These are phyloP conservation scores for Priceomyces melissophilus DNA, from an alignment of 805 yeast species.

Conservation along the genomic window DNA sequence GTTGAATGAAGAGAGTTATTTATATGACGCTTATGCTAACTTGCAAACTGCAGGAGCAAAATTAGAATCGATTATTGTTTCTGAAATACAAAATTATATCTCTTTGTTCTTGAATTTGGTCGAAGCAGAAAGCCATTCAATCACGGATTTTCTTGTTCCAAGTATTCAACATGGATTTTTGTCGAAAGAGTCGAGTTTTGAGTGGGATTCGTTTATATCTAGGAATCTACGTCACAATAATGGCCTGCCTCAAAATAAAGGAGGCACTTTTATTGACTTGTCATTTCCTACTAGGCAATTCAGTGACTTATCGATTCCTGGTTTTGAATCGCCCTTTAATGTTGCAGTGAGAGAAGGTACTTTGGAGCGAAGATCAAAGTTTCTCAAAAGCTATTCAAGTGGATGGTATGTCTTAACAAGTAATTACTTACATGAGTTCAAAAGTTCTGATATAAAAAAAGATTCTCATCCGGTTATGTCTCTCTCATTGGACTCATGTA, in stretches of 20 bases:
- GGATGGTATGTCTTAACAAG: conserved; percentile 93
- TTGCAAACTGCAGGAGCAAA: conserved; percentile 85
- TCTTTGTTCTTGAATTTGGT: conserved; percentile 66
- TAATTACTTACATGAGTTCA: conserved; percentile 85
- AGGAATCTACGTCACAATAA: conserved; percentile 50
- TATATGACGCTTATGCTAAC: conserved; percentile 85
- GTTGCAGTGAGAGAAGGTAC: conserved; percentile 66
- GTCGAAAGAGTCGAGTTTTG: conserved; percentile 72
- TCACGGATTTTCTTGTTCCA: conserved; percentile 63
- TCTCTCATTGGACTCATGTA: conserved; percentile 71
- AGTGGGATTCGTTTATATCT: conserved; percentile 82
- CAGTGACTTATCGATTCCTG: conserved; percentile 58
- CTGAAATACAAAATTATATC: conserved; percentile 81
- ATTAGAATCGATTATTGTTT: conserved; percentile 78
- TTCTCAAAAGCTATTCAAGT: conserved; percentile 81
- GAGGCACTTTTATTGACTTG: conserved; percentile 40
- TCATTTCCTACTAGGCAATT: conserved; percentile 34
- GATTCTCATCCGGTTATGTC: conserved; percentile 85
- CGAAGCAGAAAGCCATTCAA: conserved; percentile 70
- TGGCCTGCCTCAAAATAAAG: conserved; percentile 20
- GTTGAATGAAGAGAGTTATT: conserved; percentile 75
- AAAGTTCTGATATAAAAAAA: conserved; percentile 72
- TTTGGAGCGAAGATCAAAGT: conserved; percentile 88
- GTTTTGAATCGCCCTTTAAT: conserved; percentile 68
- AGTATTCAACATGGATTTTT: conserved; percentile 56